These are phyloP conservation scores for Byssochlamys sp. DNA, from an alignment of 2,329 filamentous ascomycete species.

Conservation along the genomic window DNA sequence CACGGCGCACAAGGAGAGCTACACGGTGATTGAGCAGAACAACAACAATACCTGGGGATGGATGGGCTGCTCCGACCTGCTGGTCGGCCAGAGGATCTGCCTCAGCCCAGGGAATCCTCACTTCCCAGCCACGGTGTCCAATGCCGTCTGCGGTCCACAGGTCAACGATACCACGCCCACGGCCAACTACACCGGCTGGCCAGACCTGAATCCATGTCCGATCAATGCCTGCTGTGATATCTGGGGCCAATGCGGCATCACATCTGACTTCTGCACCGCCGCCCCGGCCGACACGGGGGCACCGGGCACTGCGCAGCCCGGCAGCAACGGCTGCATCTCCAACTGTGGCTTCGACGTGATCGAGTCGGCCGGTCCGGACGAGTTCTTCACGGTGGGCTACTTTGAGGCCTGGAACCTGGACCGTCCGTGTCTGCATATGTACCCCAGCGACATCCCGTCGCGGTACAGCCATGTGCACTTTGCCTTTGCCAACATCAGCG, in stretches of 20 bases:
- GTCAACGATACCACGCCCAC: slow-evolving; percentile 26
- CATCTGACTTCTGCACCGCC: slow-evolving; percentile 35
- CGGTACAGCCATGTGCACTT: slow-evolving; percentile 26
- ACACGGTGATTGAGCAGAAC: slow-evolving; percentile 25
- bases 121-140: slow-evolving; percentile 25
- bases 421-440: slow-evolving; percentile 19
- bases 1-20: slow-evolving; percentile 20
- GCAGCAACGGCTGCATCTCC: slow-evolving; percentile 31
- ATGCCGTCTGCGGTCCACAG: slow-evolving; percentile 36
- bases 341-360: slow-evolving; percentile 35
- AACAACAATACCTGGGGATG: slow-evolving; percentile 38
- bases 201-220: slow-evolving; percentile 39
- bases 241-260: slow-evolving; percentile 39
- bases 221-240: slow-evolving; percentile 34
- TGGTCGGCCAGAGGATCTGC: slow-evolving; percentile 23
- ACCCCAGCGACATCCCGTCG: slow-evolving; percentile 9
- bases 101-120: slow-evolving; percentile 28
- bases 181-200: slow-evolving; percentile 15
- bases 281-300: slow-evolving; percentile 17
- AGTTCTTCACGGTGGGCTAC: slow-evolving; percentile 19
- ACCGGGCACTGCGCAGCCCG: slow-evolving; percentile 28
- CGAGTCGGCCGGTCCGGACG: slow-evolving; percentile 12
- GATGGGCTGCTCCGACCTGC: slow-evolving; percentile 26
- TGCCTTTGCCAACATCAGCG: slow-evolving; percentile 23
- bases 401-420: slow-evolving; percentile 23